phyloP scores from a whole-genome alignment of 768 basidiomycete species.

The Naganishia vishniacii region DNA sequence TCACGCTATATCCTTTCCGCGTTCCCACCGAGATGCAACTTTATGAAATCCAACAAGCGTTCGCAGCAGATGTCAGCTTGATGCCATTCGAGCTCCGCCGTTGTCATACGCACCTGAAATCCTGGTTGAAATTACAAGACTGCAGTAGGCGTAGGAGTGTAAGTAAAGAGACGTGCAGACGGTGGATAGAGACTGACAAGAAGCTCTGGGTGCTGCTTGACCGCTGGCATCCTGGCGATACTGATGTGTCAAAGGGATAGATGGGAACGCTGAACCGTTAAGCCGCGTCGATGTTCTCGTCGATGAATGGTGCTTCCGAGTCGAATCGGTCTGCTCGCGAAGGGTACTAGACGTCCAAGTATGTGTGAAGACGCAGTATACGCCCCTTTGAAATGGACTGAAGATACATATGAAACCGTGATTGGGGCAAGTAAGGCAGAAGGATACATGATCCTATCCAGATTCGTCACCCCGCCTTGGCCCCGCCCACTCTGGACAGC shows the following conservation, averaged over 20 bases:
- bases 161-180: background rate
- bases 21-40: conserved; percentile 87
- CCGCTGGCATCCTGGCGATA: conserved; percentile 32
- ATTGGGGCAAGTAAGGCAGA: too few relatives aligned
- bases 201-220: conserved; percentile 47
- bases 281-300: too few relatives aligned
- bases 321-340: too few relatives aligned
- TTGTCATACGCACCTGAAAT: conserved; percentile 67
- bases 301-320: too few relatives aligned
- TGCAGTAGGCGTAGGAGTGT: conserved; percentile 23
- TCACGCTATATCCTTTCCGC: conserved; percentile 90
- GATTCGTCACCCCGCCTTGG: too few relatives aligned
- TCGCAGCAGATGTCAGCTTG: background rate
- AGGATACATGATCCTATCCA: too few relatives aligned
- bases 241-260: background rate
- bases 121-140: conserved; percentile 83
- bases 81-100: too few relatives aligned
- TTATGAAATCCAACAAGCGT: conserved; percentile 50
- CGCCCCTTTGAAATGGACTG: too few relatives aligned
- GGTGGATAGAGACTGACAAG: conserved; percentile 37
- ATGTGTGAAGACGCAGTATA: too few relatives aligned
- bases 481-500: too few relatives aligned
- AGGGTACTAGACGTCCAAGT: too few relatives aligned
- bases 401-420: too few relatives aligned
- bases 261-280: background rate